Conservation (phyloP, 31 red algal genomes). For the Porphyra umbilicalis region DNA sequence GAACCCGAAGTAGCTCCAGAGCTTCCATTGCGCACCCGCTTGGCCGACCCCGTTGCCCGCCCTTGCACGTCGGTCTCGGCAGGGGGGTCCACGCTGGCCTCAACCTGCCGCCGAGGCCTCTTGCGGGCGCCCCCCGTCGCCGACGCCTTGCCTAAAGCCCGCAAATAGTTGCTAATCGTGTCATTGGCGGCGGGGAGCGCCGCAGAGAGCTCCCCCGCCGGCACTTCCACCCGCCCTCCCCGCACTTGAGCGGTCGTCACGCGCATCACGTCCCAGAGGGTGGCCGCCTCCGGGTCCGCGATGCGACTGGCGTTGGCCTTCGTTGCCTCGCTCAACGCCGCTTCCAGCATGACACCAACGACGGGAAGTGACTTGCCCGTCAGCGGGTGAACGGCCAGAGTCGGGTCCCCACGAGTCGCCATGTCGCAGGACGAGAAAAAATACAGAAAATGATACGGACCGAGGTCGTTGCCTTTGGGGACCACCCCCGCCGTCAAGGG, state of each 20-base stretch:
- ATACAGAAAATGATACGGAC: too few relatives aligned
- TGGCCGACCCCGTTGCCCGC: not conserved
- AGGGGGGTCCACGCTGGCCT: not conserved
- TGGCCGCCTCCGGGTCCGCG: not conserved
- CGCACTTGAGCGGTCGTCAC: not conserved
- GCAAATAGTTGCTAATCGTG: not conserved
- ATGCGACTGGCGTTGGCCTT: not conserved
- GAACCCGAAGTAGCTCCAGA: too few relatives aligned
- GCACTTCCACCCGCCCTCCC: not conserved
- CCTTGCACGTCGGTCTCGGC: not conserved
- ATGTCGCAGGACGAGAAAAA: too few relatives aligned
- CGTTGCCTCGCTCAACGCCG: not conserved
- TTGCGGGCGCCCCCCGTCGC: not conserved
- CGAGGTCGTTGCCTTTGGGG: too few relatives aligned
- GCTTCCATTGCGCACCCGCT: not conserved
- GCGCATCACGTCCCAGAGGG: not conserved
- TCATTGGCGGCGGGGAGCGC: not conserved
- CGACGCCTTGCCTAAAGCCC: not conserved
- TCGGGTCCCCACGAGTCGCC: too few relatives aligned
- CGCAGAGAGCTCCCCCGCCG: not conserved
- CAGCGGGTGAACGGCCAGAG: not conserved
- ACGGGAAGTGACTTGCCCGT: not conserved
- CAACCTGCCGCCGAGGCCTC: not conserved
- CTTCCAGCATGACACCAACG: not conserved
- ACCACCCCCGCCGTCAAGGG: too few relatives aligned